These are phyloP conservation scores for Jasminum sambac DNA, from an alignment of 257 asterid genomes.

Conservation along the genomic window DNA sequence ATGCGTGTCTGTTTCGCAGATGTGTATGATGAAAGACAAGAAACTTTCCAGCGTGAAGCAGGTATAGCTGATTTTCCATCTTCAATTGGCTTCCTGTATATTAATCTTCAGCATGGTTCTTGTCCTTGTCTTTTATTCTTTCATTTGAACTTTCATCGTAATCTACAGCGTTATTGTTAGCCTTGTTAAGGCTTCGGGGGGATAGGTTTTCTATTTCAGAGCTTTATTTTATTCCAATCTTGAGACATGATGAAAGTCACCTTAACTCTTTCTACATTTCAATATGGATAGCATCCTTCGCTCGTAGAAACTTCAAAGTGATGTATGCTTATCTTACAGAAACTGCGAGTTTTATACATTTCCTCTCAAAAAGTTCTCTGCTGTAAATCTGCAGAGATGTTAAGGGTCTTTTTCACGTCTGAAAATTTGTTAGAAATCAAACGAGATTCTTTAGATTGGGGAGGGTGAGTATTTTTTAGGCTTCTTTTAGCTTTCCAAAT, in stretches of 20 bases:
- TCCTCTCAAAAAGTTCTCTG: neutral
- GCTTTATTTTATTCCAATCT: neutral
- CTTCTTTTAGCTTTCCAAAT: slow-evolving; percentile 6
- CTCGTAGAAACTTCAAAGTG: neutral
- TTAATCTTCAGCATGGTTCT: neutral
- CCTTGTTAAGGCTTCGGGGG: neutral
- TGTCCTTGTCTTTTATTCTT: slow-evolving; percentile 7
- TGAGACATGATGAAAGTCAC: neutral
- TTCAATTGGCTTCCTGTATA: slow-evolving; percentile 5
- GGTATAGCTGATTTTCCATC: slow-evolving; percentile 42
- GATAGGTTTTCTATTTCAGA: neutral
- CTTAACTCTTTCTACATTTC: neutral
- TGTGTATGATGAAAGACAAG: slow-evolving; percentile 91
- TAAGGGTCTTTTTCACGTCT: neutral
- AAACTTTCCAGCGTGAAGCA: slow-evolving; percentile 89
- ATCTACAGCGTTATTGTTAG: neutral
- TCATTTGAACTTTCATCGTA: slow-evolving; percentile 5
- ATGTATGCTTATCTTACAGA: neutral
- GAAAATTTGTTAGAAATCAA: neutral
- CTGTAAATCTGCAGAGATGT: neutral
- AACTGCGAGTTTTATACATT: neutral
- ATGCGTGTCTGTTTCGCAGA: slow-evolving; percentile 48
- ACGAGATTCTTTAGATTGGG: neutral
- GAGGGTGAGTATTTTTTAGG: neutral
- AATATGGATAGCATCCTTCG: neutral